These are phyloP conservation scores for Chrysoporthe austroafricana DNA, from an alignment of 2,329 filamentous ascomycete species.

Conservation along the genomic window DNA sequence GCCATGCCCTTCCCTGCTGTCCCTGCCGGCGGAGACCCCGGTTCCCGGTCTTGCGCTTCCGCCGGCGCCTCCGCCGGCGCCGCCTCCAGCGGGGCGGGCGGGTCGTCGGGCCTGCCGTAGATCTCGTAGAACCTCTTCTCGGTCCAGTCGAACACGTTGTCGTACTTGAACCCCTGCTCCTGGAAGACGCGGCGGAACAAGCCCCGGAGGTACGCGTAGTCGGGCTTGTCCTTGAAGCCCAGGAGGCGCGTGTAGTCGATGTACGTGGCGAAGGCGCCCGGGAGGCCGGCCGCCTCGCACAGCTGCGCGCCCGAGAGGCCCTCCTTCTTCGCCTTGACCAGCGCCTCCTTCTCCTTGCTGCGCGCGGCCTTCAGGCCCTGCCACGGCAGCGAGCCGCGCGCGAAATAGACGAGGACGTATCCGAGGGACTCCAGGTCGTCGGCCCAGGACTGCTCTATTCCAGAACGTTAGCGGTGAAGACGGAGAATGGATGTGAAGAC, in stretches of 20 bases:
- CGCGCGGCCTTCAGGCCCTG: slow-evolving; percentile 58
- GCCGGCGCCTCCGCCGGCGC: too few species aligned
- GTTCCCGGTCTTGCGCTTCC: too few species aligned
- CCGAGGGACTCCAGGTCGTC: slow-evolving; percentile 12
- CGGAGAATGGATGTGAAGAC: too few species aligned
- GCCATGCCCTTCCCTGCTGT: too few species aligned
- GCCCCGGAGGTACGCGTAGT: background rate
- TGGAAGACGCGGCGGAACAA: background rate
- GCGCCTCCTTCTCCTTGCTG: background rate
- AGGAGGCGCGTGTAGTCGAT: slow-evolving; percentile 94
- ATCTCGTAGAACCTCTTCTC: background rate
- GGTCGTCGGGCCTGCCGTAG: background rate
- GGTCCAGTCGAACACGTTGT: background rate
- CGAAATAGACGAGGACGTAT: background rate
- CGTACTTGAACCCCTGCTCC: background rate
- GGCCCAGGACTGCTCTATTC: slow-evolving; percentile 66
- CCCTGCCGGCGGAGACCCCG: too few species aligned
- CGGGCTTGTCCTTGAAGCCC: background rate
- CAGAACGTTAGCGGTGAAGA: background rate
- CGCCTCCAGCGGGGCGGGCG: too few species aligned
- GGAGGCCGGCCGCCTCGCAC: slow-evolving; percentile 82
- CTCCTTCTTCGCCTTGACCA: slow-evolving; percentile 75
- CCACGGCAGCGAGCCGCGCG: slow-evolving; percentile 48
- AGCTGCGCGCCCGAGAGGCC: slow-evolving; percentile 97
- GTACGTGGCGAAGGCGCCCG: slow-evolving; percentile 99